A percentile compares a stretch with the other conserved stretches of the same genome.
Conservation (phyloP, 2,329 filamentous ascomycete genomes). For the Diplocarpon rosae region DNA sequence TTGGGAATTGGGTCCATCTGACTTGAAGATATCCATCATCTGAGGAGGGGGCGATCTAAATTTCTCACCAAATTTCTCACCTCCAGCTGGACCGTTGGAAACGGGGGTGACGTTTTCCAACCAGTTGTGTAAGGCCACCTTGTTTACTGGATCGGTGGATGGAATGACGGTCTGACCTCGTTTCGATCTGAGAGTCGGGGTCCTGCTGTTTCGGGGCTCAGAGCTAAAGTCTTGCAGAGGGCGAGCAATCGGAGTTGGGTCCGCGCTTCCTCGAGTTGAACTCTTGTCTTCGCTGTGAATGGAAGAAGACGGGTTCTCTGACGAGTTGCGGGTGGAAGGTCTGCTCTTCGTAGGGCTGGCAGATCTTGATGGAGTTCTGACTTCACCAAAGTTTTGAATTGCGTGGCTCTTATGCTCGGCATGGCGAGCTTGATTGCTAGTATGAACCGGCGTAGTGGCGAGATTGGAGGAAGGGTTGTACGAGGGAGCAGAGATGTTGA, state of each 20-base stretch:
- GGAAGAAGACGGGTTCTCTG: not conserved
- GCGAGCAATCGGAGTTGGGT: constrained; percentile 12
- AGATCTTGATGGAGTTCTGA: not conserved
- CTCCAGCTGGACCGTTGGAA: not conserved
- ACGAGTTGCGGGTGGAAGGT: constrained; percentile 2
- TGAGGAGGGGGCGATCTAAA: constrained; percentile 9
- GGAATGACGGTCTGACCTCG: constrained; percentile 13
- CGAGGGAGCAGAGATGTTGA: not conserved
- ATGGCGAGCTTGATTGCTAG: not conserved
- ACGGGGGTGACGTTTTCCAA: constrained; percentile 8
- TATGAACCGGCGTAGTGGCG: constrained; percentile 4
- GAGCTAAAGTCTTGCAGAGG: constrained; percentile 9
- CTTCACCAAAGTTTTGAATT: not conserved
- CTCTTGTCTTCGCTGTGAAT: not conserved
- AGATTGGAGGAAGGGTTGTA: constrained; percentile 4
- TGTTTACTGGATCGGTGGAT: constrained; percentile 11
- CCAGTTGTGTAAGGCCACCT: constrained; percentile 9
- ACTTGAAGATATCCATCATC: constrained; percentile 11
- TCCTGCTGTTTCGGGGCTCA: constrained; percentile 10
- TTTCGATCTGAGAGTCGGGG: constrained; percentile 15
- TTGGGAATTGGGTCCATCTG: not conserved
- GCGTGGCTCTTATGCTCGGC: not conserved
- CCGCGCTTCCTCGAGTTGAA: not conserved
- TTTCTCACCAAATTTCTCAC: not conserved
- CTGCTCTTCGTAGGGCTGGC: constrained; percentile 1